Evolutionary conservation across 768 basidiomycete genomes (phyloP), one percentile per base, ranked within the genome.

Genomic region (Russula emetica): DNA sequence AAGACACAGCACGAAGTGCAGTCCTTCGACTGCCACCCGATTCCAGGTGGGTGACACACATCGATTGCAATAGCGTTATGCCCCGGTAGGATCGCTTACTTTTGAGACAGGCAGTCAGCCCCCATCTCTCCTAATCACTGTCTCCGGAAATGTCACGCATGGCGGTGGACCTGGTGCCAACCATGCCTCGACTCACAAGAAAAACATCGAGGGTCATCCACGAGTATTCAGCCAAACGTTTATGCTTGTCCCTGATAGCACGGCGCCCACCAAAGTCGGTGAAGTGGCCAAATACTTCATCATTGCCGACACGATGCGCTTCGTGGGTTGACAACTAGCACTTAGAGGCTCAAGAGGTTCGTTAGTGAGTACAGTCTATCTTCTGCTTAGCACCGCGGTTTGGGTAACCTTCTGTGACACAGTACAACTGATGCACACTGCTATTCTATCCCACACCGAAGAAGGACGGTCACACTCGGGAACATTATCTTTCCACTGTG

Each of bases 211-310:
- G 60, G 88, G 84, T 13, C 89, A 91, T 44, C 86, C 92, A 9
- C 83, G 92, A 44, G 89, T 92, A 55, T 94, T 94, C 75, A 87
- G 87, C 20, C 92, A 94, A 74, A 89, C 90, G 7, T 94, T 94
- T 71, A 83, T 94, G 78, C 85, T 94, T 40, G 83, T 87, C 11
- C 90, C 90, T 5, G 90, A 92, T 71, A 78, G 88, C 3, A 79
- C 78, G 49, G 84, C 86, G 34, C 79, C 87, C 3, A 79, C 84
- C 20, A 85, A 85, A 64, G 79, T 82, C 5, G 89, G 86, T 61
- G 88, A 89, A 70, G 82, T 89, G 0, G 87, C 88, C 10, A 92
- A 88, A 72, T 93, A 93, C 72, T 93, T 88, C 70, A 78, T 94
- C 60, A 84, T 84, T 63, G 84, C 89, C 13, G 91, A 93, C 73